phyloP scores from a whole-genome alignment of 345 rosid genomes.

The Cardiospermum halicacabum region DNA sequence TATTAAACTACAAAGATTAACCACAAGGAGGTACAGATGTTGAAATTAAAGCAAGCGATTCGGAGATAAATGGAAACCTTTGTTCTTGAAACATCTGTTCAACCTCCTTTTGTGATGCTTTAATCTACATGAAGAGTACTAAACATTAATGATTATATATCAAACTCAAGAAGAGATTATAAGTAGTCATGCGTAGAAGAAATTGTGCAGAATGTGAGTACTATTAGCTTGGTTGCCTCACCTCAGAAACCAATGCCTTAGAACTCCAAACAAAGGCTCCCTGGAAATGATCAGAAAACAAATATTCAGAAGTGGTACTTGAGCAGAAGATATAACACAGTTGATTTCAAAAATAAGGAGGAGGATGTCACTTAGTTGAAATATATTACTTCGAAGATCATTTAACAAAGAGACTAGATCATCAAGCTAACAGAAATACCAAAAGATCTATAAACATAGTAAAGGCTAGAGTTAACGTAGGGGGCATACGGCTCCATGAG shows the following conservation, averaged over 20 bases:
- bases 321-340: neutral
- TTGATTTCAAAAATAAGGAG: neutral
- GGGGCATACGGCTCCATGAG: constrained; percentile 81
- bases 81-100: constrained; percentile 73
- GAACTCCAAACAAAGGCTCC: constrained; percentile 96
- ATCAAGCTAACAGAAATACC: neutral
- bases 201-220: neutral
- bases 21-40: neutral
- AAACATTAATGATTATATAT: too few relatives aligned
- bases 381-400: neutral
- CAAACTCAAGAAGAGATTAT: constrained; percentile 1
- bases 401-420: neutral
- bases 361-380: neutral
- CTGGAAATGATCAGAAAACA: constrained; percentile 33
- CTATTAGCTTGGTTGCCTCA: constrained; percentile 28
- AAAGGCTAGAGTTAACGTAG: neutral
- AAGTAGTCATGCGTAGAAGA: neutral
- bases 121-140: constrained; percentile 45
- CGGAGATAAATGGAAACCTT: constrained; percentile 46
- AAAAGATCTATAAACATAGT: neutral
- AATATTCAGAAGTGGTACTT: neutral
- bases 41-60: neutral
- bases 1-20: neutral
- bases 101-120: constrained; percentile 66
- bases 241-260: constrained; percentile 91